Base-by-base conservation (phyloP, 2,329 filamentous ascomycete species). In the Stenocarpella maydis region DNA sequence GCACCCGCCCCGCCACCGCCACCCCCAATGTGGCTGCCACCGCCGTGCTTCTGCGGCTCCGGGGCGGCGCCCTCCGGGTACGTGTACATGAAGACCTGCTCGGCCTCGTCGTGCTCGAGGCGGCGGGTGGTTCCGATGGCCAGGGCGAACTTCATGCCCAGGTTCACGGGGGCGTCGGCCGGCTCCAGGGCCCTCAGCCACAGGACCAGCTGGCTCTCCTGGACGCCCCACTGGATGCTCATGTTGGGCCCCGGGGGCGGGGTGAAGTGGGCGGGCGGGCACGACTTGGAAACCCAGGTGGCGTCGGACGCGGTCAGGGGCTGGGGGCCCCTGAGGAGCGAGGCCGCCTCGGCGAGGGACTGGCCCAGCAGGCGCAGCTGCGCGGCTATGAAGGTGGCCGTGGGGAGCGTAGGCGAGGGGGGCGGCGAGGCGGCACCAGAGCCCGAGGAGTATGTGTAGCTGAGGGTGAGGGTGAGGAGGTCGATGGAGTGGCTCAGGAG, bases 401-500 rank as follows among this genome's bases (percentile, higher is more conserved):
- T 87, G 84, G 71, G 65, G 12, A 17, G 58, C 31, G 68, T 66
- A 3, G 68, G 68, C 88, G 79, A 73, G 90, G 81, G 67, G 84
- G 81, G 76, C 89, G 79, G 81, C 90, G 34, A 37, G 34, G 86
- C 68, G 9, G 58, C 87, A 84, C 75, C 89, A 10, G 74, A 82
- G 80, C 60, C 86, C 85, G 74, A 88, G 19, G 90, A 89, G 43
- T 91, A 92, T 83, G 90, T 91, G 65, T 67, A 58, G 28, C 52
- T 49, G 34, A 91, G 86, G 53, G 91, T 93, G 19, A 97, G 87
- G 74, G 91, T 88, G 61, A 97, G 90, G 55, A 97, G 89, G 78
- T 97, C 93, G 72, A 98, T 88, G 69, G 93, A 91, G 75, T 93
- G 88, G 71, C 92, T 95, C 74, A 98, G 90, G 49, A 94, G 85